Conservation (phyloP, 345 rosid genomes). For the Eucalyptus camaldulensis region DNA sequence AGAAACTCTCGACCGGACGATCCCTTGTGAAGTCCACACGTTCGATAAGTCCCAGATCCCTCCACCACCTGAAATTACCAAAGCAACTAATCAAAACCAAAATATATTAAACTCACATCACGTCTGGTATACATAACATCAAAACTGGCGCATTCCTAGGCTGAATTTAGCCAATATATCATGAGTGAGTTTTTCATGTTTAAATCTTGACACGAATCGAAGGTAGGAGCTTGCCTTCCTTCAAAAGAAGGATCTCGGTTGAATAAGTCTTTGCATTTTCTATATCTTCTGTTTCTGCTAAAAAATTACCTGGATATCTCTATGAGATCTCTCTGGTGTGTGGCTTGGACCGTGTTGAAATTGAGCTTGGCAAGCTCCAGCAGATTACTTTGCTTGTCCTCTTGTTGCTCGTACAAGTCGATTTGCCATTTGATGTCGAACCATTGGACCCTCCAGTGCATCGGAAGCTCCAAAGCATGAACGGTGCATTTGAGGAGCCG, state of each 20-base stretch:
- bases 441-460: slow-evolving; percentile 33
- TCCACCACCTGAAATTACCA: slow-evolving; percentile 37
- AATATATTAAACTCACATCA: not conserved
- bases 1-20: slow-evolving; percentile 33
- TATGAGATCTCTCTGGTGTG: slow-evolving; percentile 28
- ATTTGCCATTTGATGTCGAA: slow-evolving; percentile 37
- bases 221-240: not conserved
- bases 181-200: not conserved
- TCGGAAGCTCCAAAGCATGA: slow-evolving; percentile 26
- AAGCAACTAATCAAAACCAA: not conserved
- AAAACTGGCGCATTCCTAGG: not conserved
- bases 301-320: slow-evolving; percentile 17
- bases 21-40: slow-evolving; percentile 27
- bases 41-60: slow-evolving; percentile 17
- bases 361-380: slow-evolving; percentile 26
- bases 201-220: not conserved
- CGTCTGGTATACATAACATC: not conserved
- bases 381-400: not conserved
- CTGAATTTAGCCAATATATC: not conserved
- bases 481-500: not conserved
- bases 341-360: slow-evolving; percentile 31
- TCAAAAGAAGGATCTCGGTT: not conserved
- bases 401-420: not conserved
- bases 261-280: not conserved
- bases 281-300: not conserved